phyloP scores from a whole-genome alignment of 306 rosid genomes.

The Chamaecrista fasciculata region DNA sequence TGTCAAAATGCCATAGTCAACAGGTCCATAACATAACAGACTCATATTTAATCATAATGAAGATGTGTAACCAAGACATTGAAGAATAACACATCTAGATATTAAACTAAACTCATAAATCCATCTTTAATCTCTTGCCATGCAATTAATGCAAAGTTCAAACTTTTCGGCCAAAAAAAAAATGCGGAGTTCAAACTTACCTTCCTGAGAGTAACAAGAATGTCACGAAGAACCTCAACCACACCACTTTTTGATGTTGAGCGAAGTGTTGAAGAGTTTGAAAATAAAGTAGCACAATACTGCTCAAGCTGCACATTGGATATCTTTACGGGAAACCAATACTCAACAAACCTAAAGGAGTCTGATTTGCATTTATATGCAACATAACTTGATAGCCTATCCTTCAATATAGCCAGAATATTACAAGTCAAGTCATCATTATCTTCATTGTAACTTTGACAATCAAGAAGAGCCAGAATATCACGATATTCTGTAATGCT shows the following conservation, averaged over 20 bases:
- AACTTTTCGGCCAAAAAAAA: too few species aligned
- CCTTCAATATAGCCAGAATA: constrained; percentile 55
- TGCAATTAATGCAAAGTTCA: constrained; percentile 33
- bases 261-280: constrained; percentile 56
- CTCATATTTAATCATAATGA: constrained; percentile 9
- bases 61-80: constrained; percentile 7
- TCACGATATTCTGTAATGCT: constrained; percentile 41
- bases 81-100: constrained; percentile 23
- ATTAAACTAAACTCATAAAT: constrained; percentile 16
- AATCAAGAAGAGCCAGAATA: constrained; percentile 51
- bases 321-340: constrained; percentile 84
- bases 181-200: constrained; percentile 45
- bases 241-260: constrained; percentile 50
- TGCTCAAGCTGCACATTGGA: constrained; percentile 85
- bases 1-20: neutral
- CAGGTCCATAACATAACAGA: neutral
- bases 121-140: constrained; percentile 18
- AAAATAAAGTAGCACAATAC: constrained; percentile 73
- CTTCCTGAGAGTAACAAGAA: constrained; percentile 62
- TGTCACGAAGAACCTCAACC: constrained; percentile 52
- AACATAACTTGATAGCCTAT: constrained; percentile 51
- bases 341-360: constrained; percentile 66
- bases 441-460: constrained; percentile 23
- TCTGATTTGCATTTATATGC: constrained; percentile 49
- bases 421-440: constrained; percentile 29